A percentile compares a stretch with the other conserved stretches of the same genome.
Conservation (phyloP, 257 asterid genomes). For the Solanum tacnaense region DNA sequence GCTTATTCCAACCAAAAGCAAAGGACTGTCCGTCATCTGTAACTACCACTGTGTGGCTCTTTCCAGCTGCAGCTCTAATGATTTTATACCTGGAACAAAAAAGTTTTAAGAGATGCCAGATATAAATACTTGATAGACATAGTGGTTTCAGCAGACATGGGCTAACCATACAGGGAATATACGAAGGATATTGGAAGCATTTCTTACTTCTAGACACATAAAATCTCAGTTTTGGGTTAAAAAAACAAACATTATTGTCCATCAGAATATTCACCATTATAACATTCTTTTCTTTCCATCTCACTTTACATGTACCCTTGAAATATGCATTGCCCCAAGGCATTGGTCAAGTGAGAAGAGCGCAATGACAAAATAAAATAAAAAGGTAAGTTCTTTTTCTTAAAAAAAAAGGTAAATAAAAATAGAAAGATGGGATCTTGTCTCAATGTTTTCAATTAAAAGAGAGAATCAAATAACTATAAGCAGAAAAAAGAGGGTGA, state of each 20-base stretch:
- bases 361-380: not conserved
- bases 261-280: not conserved
- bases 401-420: not conserved
- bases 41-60: conserved; percentile 78
- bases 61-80: conserved; percentile 71
- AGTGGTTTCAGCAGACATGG: not conserved
- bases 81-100: conserved; percentile 50
- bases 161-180: not conserved
- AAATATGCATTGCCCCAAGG: not conserved
- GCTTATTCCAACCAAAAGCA: conserved; percentile 96
- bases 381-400: not conserved
- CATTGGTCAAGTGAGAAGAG: not conserved
- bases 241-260: not conserved
- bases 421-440: not conserved
- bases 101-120: not conserved
- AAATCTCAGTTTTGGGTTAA: not conserved
- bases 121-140: not conserved
- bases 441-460: not conserved
- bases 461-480: not conserved
- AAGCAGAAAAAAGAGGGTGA: not conserved
- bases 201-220: not conserved
- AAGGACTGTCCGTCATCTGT: conserved; percentile 67
- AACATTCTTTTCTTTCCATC: not conserved
- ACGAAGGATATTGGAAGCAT: not conserved
- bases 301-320: not conserved